phyloP scores from a whole-genome alignment of 768 basidiomycete genomes.

The Boletus coccyginus region DNA sequence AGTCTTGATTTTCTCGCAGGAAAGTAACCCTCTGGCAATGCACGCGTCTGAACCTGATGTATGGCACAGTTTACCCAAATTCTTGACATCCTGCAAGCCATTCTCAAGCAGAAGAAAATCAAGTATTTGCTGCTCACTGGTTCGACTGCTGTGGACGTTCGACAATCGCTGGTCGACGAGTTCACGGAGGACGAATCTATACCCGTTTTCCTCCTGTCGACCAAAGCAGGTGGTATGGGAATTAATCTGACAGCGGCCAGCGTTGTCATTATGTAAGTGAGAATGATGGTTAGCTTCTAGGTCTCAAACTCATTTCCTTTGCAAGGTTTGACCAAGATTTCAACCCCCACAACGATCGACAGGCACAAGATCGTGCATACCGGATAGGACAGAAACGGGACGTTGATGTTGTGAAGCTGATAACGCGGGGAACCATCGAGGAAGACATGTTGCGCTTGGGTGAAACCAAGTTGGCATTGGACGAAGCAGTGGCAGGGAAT shows the following conservation, averaged over 20 bases:
- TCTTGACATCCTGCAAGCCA: constrained; percentile 85
- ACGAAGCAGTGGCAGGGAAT: constrained; percentile 88
- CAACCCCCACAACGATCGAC: constrained; percentile 96
- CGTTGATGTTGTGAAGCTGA: constrained; percentile 92
- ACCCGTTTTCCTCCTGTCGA: constrained; percentile 85
- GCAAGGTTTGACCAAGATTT: constrained; percentile 95
- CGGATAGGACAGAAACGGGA: constrained; percentile 94
- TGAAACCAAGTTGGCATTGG: constrained; percentile 85
- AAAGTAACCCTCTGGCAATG: constrained; percentile 30
- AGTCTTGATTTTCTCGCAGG: constrained; percentile 93
- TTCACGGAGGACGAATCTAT: constrained; percentile 85
- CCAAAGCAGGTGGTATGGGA: constrained; percentile 93
- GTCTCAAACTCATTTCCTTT: constrained; percentile 4
- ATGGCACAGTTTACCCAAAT: constrained; percentile 84
- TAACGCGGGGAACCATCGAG: constrained; percentile 89
- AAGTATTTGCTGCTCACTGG: constrained; percentile 87
- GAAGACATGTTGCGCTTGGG: constrained; percentile 94
- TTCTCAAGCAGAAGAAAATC: constrained; percentile 69
- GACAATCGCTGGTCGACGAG: constrained; percentile 92
- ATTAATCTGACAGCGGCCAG: constrained; percentile 96
- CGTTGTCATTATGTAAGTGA: constrained; percentile 82
- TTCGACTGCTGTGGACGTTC: constrained; percentile 88
- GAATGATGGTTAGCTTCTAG: neutral
- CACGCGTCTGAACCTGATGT: neutral
- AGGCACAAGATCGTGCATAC: constrained; percentile 97